A percentile compares a stretch with the other conserved stretches of the same genome.
These are phyloP conservation scores for Aspergillus funiculosus DNA, from an alignment of 495 filamentous ascomycete genomes.

Conservation along the genomic window DNA sequence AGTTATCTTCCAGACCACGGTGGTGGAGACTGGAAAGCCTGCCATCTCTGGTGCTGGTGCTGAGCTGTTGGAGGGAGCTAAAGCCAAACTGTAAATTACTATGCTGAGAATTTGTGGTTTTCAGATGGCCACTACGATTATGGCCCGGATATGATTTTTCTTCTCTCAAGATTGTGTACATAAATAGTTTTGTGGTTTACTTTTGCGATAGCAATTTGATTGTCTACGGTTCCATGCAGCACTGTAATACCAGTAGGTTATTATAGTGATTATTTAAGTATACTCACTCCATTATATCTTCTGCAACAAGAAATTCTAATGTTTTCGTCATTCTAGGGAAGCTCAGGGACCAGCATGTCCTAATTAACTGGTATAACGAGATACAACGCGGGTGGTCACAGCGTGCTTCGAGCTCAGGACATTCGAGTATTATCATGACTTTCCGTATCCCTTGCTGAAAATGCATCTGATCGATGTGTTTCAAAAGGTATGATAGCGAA, in stretches of 20 bases:
- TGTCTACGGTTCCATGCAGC: no score
- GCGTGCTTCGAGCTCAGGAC: slow-evolving; percentile 46
- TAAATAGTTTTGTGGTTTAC: slow-evolving; percentile 15
- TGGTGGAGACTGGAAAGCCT: slow-evolving; percentile 94
- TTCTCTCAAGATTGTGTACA: slow-evolving; percentile 21
- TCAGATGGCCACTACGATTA: slow-evolving; percentile 1
- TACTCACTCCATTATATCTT: no score
- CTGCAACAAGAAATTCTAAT: no score
- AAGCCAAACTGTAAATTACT: slow-evolving; percentile 54
- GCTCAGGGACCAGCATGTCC: slow-evolving; percentile 30
- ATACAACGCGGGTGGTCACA: slow-evolving; percentile 50
- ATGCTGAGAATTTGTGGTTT: not conserved
- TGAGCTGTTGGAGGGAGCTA: slow-evolving; percentile 62
- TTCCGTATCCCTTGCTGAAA: no score
- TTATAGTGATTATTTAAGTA: no score
- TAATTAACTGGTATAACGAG: slow-evolving; percentile 49
- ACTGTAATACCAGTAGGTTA: no score
- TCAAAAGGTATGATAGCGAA: no score
- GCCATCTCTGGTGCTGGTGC: slow-evolving; percentile 83
- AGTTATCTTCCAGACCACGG: slow-evolving; percentile 87
- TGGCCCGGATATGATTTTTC: not conserved
- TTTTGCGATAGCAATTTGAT: slow-evolving; percentile 12
- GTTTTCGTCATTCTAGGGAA: slow-evolving; percentile 22
- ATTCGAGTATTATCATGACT: no score
- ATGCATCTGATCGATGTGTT: no score